Conservation (phyloP, 768 basidiomycete genomes). For the Hemileccinum impolitum region DNA sequence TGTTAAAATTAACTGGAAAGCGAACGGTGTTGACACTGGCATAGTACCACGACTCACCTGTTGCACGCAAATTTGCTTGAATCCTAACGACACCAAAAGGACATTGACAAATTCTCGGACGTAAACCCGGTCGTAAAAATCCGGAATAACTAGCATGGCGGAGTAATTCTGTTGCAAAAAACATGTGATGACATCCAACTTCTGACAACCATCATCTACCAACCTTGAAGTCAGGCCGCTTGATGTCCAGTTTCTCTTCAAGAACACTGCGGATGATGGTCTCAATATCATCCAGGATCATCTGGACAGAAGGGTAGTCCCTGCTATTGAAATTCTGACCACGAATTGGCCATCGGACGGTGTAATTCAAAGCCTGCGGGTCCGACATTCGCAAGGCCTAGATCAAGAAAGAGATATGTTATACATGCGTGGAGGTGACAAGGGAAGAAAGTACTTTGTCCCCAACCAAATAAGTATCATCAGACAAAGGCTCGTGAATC, state of each 20-base stretch:
- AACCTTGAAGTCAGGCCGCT: constrained; percentile 57
- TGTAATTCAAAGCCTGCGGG: constrained; percentile 64
- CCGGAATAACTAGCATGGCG: constrained; percentile 85
- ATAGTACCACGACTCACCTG: constrained; percentile 49
- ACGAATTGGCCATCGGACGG: constrained; percentile 78
- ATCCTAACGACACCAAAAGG: constrained; percentile 76
- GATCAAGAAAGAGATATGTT: constrained; percentile 5
- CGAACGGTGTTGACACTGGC: neutral
- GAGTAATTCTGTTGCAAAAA: constrained; percentile 66
- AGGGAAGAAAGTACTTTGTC: constrained; percentile 49
- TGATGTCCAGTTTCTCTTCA: constrained; percentile 56
- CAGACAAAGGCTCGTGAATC: constrained; percentile 57
- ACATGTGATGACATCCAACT: neutral
- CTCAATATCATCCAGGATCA: constrained; percentile 76
- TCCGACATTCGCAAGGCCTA: constrained; percentile 72
- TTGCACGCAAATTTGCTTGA: constrained; percentile 89
- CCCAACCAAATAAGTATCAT: constrained; percentile 53
- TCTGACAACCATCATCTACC: constrained; percentile 9
- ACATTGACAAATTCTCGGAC: constrained; percentile 75
- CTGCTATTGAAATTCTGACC: constrained; percentile 79
- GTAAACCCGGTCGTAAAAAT: constrained; percentile 83
- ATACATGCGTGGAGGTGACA: neutral
- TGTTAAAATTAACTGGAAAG: neutral
- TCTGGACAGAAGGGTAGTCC: constrained; percentile 70
- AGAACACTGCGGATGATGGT: constrained; percentile 61